Evolutionary conservation across 177 flowering plant species (phyloP).

Genomic region (Vitis hybrid): DNA sequence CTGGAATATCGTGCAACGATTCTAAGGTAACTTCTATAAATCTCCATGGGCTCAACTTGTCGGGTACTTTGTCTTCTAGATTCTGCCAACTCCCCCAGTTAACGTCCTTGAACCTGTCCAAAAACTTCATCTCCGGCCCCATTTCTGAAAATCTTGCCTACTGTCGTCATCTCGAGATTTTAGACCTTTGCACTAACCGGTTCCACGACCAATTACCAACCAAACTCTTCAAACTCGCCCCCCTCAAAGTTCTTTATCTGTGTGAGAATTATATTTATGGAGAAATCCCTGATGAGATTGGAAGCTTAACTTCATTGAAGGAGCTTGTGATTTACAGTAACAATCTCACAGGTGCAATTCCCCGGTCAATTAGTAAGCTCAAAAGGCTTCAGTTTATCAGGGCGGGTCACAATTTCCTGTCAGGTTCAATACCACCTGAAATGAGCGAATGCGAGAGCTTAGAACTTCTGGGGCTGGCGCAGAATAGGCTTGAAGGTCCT

Average conservation of each 20-base stretch:
- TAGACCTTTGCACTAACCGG: slow-evolving; percentile 57
- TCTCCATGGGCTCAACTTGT: slow-evolving; percentile 39
- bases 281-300: slow-evolving; percentile 44
- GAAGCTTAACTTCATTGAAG: slow-evolving; percentile 39
- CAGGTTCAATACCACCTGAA: slow-evolving; percentile 59
- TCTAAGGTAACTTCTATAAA: slow-evolving; percentile 41
- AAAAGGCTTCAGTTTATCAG: slow-evolving; percentile 47
- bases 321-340: slow-evolving; percentile 59
- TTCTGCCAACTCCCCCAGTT: slow-evolving; percentile 42
- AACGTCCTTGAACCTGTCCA: slow-evolving; percentile 38
- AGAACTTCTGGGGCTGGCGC: slow-evolving; percentile 56
- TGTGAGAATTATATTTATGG: slow-evolving; percentile 56
- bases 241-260: slow-evolving; percentile 39
- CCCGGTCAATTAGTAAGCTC: slow-evolving; percentile 40
- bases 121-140: slow-evolving; percentile 49
- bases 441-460: slow-evolving; percentile 51
- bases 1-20: slow-evolving; percentile 38
- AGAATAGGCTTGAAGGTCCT: slow-evolving; percentile 50
- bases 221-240: slow-evolving; percentile 25
- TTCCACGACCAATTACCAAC: slow-evolving; percentile 45
- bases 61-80: slow-evolving; percentile 47
- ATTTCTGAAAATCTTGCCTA: slow-evolving; percentile 39
- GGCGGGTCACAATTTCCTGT: slow-evolving; percentile 53
- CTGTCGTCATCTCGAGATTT: slow-evolving; percentile 35
- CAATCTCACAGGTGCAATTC: slow-evolving; percentile 54